Percentiles rank a stretch among this genome's conserved stretches.
Conservation (phyloP, 352 stramenopile genomes). For the Pelagophyceae sp. region DNA sequence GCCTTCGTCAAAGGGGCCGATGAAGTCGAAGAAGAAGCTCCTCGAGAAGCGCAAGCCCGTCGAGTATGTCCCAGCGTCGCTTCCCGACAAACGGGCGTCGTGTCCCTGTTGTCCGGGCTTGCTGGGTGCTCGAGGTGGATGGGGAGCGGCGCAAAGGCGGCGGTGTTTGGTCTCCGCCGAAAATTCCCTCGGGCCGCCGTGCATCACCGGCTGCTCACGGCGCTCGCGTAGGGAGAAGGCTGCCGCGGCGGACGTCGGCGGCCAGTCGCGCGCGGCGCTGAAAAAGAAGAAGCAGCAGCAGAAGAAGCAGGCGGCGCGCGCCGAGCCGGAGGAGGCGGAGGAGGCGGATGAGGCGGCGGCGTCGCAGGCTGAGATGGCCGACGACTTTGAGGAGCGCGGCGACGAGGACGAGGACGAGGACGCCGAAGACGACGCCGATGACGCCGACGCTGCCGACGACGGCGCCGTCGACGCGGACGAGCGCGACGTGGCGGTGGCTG, state of each 20-base stretch:
- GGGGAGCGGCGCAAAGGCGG: too few relatives aligned
- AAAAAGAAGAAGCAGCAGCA: conserved; percentile 3
- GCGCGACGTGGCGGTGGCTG: background rate
- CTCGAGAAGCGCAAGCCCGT: conserved; percentile 9
- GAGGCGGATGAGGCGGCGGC: background rate
- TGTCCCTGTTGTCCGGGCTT: conserved; percentile 12
- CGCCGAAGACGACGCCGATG: conserved; percentile 21
- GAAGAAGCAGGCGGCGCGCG: background rate
- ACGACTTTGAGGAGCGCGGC: too few relatives aligned
- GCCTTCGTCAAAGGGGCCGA: too few relatives aligned
- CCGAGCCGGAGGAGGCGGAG: background rate
- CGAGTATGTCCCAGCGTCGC: conserved; percentile 12
- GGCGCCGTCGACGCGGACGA: conserved; percentile 39
- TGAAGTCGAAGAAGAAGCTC: background rate
- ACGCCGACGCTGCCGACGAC: conserved; percentile 24
- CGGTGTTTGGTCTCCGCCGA: too few relatives aligned
- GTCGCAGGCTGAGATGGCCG: background rate
- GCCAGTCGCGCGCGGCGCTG: conserved; percentile 9
- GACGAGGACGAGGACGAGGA: conserved; percentile 21
- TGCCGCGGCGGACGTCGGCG: conserved; percentile 7
- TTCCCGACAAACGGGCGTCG: conserved; percentile 10
- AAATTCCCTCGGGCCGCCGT: background rate
- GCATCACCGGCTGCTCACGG: background rate
- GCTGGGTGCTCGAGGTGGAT: conserved; percentile 17
- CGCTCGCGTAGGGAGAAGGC: conserved; percentile 27